phyloP scores from a whole-genome alignment of 2,329 filamentous ascomycete genomes.

The Apiospora phragmitis region DNA sequence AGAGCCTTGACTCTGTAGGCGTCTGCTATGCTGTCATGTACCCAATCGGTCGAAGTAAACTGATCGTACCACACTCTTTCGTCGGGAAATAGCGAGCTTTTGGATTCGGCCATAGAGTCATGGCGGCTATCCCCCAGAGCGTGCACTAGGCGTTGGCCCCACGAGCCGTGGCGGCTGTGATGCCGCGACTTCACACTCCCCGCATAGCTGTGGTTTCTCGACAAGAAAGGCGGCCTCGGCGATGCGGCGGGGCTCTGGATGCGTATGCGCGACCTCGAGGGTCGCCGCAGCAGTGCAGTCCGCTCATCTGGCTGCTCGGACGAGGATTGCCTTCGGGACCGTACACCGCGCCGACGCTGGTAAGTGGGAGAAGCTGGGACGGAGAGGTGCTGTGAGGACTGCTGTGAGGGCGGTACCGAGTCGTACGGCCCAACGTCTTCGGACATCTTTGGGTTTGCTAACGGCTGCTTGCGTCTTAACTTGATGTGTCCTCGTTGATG shows the following conservation, averaged over 20 bases:
- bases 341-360: neutral
- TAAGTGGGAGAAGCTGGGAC: neutral
- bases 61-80: conserved; percentile 98
- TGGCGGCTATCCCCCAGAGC: conserved; percentile 57
- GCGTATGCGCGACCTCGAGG: conserved; percentile 9
- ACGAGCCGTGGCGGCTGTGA: conserved; percentile 60
- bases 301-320: conserved; percentile 11
- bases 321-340: conserved; percentile 7
- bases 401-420: conserved; percentile 6
- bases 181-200: conserved; percentile 41
- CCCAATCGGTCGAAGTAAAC: conserved; percentile 97
- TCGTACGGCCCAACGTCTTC: conserved; percentile 11
- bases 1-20: conserved; percentile 85
- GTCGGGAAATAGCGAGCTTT: conserved; percentile 68
- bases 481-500: neutral
- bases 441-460: neutral
- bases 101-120: conserved; percentile 63
- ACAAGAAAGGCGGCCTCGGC: conserved; percentile 20
- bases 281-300: neutral
- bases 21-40: conserved; percentile 95
- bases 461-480: neutral
- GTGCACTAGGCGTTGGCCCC: conserved; percentile 60
- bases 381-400: neutral
- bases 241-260: conserved; percentile 11
- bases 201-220: conserved; percentile 45